A percentile compares a stretch with the other conserved stretches of the same genome.
phyloP scores from a whole-genome alignment of 257 asterid species.

The Pogostemon cablin region DNA sequence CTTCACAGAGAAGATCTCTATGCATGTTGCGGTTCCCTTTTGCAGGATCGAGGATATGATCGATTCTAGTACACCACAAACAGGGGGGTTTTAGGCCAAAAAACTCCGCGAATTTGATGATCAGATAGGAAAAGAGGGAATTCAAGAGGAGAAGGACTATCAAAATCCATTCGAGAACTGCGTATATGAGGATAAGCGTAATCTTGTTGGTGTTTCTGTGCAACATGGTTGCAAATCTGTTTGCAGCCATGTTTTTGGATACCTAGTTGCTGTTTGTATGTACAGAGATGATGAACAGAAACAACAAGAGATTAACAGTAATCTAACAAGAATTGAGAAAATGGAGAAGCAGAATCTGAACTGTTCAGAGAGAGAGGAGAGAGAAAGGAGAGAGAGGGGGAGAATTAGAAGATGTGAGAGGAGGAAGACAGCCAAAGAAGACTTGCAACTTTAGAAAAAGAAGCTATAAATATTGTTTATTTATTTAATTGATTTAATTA shows the following conservation, averaged over 20 bases:
- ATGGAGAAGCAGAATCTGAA: constrained; percentile 27
- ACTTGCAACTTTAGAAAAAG: constrained; percentile 52
- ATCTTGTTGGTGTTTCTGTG: constrained; percentile 73
- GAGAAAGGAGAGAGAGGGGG: constrained; percentile 28
- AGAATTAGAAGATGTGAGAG: constrained; percentile 9
- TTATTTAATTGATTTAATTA: constrained; percentile 15
- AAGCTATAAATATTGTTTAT: constrained; percentile 21
- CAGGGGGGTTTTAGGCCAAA: constrained; percentile 89
- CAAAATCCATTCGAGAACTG: constrained; percentile 84
- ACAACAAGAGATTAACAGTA: constrained; percentile 11
- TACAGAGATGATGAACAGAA: constrained; percentile 39
- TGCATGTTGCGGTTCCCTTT: constrained; percentile 43
- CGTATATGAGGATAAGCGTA: constrained; percentile 71
- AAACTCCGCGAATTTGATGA: constrained; percentile 69
- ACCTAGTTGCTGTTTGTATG: constrained; percentile 32
- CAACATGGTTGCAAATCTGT: constrained; percentile 85
- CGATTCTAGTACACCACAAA: constrained; percentile 78
- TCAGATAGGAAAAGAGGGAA: constrained; percentile 77
- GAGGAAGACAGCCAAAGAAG: constrained; percentile 52
- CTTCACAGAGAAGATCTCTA: constrained; percentile 77
- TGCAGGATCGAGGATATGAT: constrained; percentile 58
- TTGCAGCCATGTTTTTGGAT: constrained; percentile 68
- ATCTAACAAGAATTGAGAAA: constrained; percentile 17
- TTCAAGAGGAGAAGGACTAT: constrained; percentile 70
- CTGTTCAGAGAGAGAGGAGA: constrained; percentile 35